Percentiles rank a stretch among this genome's conserved stretches.
phyloP scores from a whole-genome alignment of 2,329 filamentous ascomycete species.

The Fusarium compactum region DNA sequence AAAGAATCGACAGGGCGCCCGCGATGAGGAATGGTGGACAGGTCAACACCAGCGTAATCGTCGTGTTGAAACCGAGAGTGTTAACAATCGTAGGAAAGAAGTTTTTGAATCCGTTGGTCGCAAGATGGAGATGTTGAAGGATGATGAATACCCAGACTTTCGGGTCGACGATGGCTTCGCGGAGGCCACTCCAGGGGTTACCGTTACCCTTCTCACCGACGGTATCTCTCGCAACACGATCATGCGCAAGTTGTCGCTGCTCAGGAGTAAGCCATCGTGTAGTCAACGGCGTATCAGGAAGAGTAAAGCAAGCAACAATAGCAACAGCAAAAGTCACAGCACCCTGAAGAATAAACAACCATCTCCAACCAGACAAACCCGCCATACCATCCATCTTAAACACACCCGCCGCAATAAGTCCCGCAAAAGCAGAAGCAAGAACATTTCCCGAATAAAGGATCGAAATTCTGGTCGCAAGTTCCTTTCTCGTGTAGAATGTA shows the following conservation, averaged over 20 bases:
- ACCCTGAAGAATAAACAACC: conserved; percentile 52
- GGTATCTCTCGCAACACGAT: conserved; percentile 51
- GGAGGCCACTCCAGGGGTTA: conserved; percentile 20
- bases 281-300: conserved; percentile 55
- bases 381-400: conserved; percentile 51
- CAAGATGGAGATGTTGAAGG: conserved; percentile 33
- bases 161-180: conserved; percentile 39
- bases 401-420: conserved; percentile 59
- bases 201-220: conserved; percentile 36
- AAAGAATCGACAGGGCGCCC: conserved; percentile 39
- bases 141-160: conserved; percentile 46
- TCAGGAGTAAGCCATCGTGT: conserved; percentile 54
- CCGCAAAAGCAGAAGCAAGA: conserved; percentile 55
- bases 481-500: conserved; percentile 67
- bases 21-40: conserved; percentile 64
- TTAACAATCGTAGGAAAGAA: conserved; percentile 55
- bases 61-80: conserved; percentile 60
- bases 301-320: conserved; percentile 50
- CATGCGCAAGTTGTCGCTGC: conserved; percentile 58
- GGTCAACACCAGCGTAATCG: conserved; percentile 62
- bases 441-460: conserved; percentile 59
- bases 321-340: conserved; percentile 46
- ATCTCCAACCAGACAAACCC: conserved; percentile 49
- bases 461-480: conserved; percentile 57
- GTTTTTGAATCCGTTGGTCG: conserved; percentile 50